Evolutionary conservation across 2,329 filamentous ascomycete genomes (phyloP), one percentile per base, ranked within the genome.

Genomic region (Fusarium austroafricanum): DNA sequence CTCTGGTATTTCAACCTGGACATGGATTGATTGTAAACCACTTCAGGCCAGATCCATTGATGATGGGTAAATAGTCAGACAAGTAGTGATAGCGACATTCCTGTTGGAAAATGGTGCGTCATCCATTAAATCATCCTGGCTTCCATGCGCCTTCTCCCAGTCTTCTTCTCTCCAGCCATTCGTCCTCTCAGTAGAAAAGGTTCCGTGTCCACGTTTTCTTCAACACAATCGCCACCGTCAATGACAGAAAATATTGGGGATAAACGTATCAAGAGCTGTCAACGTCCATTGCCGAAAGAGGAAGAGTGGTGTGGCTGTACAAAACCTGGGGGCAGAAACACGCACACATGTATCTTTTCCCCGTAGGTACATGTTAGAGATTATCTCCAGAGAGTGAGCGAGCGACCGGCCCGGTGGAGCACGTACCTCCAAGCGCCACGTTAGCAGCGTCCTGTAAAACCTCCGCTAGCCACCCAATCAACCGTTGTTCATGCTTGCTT

Each of bases 341-440:
- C 51, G 20, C 44, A 42, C 35, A 21, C 21, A 75, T 59, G 73
- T 76, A 76, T 68, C 73, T 72, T 66, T 67, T 73, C 73, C 66
- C 75, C 74, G 68, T 71, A 76, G 67, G 71, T 76, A 76, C 74
- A 5, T 29, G 5, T 51, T 70, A 28, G 23, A 63, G 37, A 49
- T 55, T 53, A 53, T 56, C 43, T 66, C 40, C 50, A 67, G 28
- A 62, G 44, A 59, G 51, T 31, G 63, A 67, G 28, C 62, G 44
- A 59, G 51, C 35, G 63, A 67, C 71, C 70, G 71, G 71, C 56
- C 71, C 70, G 71, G 71, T 73, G 71, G 60, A 72, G 71, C 61
- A 70, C 59, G 52, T 44, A 47, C 44, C 49, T 68, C 38, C 42
- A 43, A 31, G 43, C 47, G 44, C 60, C 42, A 69, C 65, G 55